Conservation (phyloP, 805 yeast genomes). For the Wickerhamomyces chaumierensis region DNA sequence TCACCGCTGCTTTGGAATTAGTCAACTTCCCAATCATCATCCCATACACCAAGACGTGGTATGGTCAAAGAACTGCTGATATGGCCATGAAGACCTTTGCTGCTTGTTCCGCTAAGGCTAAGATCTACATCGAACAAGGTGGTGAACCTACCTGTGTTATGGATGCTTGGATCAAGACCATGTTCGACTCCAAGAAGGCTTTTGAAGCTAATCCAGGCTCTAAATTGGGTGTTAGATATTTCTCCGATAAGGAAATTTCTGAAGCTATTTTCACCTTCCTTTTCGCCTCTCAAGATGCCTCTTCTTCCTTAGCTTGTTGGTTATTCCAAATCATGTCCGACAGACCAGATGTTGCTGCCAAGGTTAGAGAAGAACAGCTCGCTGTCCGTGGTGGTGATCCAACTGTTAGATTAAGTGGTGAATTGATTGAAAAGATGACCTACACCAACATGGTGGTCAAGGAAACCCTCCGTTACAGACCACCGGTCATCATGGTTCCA, state of each 20-base stretch:
- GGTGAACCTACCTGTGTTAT: constrained; percentile 79
- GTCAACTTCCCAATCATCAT: constrained; percentile 96
- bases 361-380: constrained; percentile 88
- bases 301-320: constrained; percentile 97
- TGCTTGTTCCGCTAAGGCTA: constrained; percentile 79
- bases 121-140: constrained; percentile 64
- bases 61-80: constrained; percentile 88
- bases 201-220: constrained; percentile 40
- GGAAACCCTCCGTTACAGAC: constrained; percentile 89
- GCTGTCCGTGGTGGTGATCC: constrained; percentile 73
- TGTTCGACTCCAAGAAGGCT: constrained; percentile 56
- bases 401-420: constrained; percentile 45
- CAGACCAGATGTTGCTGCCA: constrained; percentile 79
- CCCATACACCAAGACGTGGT: constrained; percentile 97
- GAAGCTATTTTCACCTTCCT: constrained; percentile 94
- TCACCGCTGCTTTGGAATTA: constrained; percentile 93
- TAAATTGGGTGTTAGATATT: constrained; percentile 62
- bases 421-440: constrained; percentile 73
- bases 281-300: constrained; percentile 97
- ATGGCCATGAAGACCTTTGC: constrained; percentile 89
- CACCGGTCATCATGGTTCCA: constrained; percentile 98
- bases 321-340: constrained; percentile 93
- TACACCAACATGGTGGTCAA: constrained; percentile 87
- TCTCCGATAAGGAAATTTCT: constrained; percentile 82
- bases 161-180: constrained; percentile 89